Base-by-base conservation (phyloP, 2,329 filamentous ascomycete genomes). In the Talaromyces sp. region DNA sequence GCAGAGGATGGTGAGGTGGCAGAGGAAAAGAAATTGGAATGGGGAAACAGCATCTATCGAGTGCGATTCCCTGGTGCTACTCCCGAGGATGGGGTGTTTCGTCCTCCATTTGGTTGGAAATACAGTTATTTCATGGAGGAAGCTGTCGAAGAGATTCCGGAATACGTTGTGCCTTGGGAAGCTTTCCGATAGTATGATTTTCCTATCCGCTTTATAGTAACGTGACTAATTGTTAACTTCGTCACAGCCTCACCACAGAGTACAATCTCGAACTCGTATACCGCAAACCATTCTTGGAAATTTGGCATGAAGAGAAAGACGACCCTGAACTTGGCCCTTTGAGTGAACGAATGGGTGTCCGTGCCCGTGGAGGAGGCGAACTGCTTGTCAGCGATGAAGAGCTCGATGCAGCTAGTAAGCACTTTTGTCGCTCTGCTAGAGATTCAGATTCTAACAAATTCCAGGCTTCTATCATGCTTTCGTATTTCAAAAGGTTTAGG, bases 91-190 rank as follows among this genome's bases (percentile, higher is more conserved):
- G 95, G 95, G 62, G 84, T 95, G 37, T 99, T 99, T 81, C 88
- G 95, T 5, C 95, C 95, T 5, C 92, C 95, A 0, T 98, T 93
- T 75, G 95, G 94, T 59, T 98, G 95, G 93, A 97, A 95, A 78
- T 99, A 99, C 81, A 96, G 88, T 74, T 99, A 97, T 82, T 96
- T 93, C 77, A 87, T 99, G 64, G 89, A 95, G 72, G 95, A 99
- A 79, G 95, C 95, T 0, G 95, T 99, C 22, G 94, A 98, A 76
- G 91, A 93, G 74, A 92, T 97, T 8, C 94, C 95, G 2, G 95
- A 99, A 80, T 99, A 97, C 75, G 94, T 99, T 1, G 95, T 99
- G 1, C 95, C 95, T 0, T 99, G 95, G 94, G 93, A 97, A 76
- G 93, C 93, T 0, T 98, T 99, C 81, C 91, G 95, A 79, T 93